Conservation (phyloP, 768 basidiomycete genomes). For the Flagelloscypha sp. region DNA sequence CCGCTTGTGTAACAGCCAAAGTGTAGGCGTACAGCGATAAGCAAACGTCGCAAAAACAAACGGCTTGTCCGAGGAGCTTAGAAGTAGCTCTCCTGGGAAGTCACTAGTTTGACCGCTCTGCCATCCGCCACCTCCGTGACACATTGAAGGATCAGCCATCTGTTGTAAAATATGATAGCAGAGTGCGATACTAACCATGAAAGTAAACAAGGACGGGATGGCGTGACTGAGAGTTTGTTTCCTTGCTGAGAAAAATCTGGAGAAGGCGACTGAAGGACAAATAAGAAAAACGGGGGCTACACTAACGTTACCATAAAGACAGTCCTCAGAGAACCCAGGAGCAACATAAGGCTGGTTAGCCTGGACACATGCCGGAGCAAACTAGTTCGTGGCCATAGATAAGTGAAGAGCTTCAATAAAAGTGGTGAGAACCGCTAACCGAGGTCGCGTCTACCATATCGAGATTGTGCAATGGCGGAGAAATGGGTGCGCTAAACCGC, state of each 20-base stretch:
- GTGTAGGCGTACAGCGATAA: no score
- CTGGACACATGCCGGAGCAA: no score
- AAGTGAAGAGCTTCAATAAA: no score
- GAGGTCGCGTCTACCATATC: constrained; percentile 28
- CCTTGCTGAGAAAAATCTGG: no score
- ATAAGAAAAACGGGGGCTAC: no score
- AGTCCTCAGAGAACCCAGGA: constrained; percentile 30
- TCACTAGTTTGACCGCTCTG: constrained; percentile 27
- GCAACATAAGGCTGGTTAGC: no score
- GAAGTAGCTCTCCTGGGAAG: constrained; percentile 22
- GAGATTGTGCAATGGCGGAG: constrained; percentile 27
- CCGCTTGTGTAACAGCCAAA: no score
- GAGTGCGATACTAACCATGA: constrained; percentile 26
- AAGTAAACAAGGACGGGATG: constrained; percentile 32
- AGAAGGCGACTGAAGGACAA: no score
- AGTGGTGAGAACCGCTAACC: no score
- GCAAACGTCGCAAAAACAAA: constrained; percentile 34
- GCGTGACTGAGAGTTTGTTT: no score
- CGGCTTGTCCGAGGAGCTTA: constrained; percentile 22
- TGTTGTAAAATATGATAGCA: background rate
- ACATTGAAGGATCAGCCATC: background rate
- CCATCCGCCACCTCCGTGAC: constrained; percentile 35
- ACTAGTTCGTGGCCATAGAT: no score
- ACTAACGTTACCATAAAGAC: constrained; percentile 38
- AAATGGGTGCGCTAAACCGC: constrained; percentile 32